phyloP scores from a whole-genome alignment of 2,329 filamentous ascomycete genomes.

The Chaetomiaceae sp. region DNA sequence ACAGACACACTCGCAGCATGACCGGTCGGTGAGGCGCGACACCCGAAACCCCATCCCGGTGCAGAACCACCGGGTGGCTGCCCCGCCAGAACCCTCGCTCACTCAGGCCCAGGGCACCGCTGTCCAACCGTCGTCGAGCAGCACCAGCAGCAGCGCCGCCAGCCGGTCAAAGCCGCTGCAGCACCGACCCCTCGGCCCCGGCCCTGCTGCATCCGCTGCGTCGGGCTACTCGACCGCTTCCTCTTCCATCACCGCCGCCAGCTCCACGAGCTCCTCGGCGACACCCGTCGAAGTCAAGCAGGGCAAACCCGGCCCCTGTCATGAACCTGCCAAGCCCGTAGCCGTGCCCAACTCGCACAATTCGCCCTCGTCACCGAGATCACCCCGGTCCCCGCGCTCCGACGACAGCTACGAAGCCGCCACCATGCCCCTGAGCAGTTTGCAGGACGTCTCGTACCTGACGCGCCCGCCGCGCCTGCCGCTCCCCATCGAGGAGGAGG shows the following conservation, averaged over 20 bases:
- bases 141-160: conserved; percentile 5
- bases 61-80: conserved; percentile 52
- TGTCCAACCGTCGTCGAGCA: conserved; percentile 31
- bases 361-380: conserved; percentile 32
- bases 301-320: conserved; percentile 25
- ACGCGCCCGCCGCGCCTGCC: conserved; percentile 81
- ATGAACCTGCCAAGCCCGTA: conserved; percentile 51
- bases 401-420: conserved; percentile 37
- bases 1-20: conserved; percentile 22
- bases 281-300: conserved; percentile 34
- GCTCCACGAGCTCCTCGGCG: conserved; percentile 29
- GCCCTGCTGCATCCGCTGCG: conserved; percentile 34
- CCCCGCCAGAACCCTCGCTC: conserved; percentile 57
- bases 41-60: conserved; percentile 51
- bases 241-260: conserved; percentile 26
- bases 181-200: conserved; percentile 33
- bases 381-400: conserved; percentile 30
- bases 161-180: conserved; percentile 44
- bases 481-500: conserved; percentile 88
- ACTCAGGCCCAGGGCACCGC: conserved; percentile 54
- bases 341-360: conserved; percentile 47
- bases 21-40: conserved; percentile 36
- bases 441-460: conserved; percentile 59
- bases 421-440: conserved; percentile 49
- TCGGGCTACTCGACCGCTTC: conserved; percentile 44